phyloP scores from a whole-genome alignment of 2,329 filamentous ascomycete species.

The Neonectria magnoliae region DNA sequence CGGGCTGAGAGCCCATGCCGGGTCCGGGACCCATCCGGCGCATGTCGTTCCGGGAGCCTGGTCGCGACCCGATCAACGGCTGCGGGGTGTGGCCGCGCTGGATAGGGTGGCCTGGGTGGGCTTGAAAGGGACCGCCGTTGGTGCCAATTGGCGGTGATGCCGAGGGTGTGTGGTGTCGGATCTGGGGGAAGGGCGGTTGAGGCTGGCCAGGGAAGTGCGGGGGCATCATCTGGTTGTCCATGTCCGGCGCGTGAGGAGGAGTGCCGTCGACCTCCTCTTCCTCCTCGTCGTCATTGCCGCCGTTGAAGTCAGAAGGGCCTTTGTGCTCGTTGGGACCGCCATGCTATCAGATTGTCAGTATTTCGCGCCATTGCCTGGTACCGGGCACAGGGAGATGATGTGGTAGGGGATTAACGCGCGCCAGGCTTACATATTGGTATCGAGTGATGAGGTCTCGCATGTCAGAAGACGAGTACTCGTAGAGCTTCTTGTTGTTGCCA shows the following conservation, averaged over 20 bases:
- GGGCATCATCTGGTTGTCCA: constrained; percentile 71
- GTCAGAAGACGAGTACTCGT: constrained; percentile 94
- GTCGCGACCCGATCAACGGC: constrained; percentile 72
- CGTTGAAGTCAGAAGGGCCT: constrained; percentile 90
- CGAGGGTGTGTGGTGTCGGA: constrained; percentile 84
- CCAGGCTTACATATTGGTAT: constrained; percentile 84
- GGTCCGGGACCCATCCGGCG: constrained; percentile 80
- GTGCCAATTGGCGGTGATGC: constrained; percentile 83
- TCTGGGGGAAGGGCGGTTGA: constrained; percentile 75
- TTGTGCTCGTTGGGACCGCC: constrained; percentile 95
- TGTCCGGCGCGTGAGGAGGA: constrained; percentile 72
- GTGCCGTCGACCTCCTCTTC: constrained; percentile 77
- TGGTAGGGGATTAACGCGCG: constrained; percentile 9
- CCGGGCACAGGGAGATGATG: constrained; percentile 1
- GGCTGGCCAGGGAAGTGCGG: constrained; percentile 74
- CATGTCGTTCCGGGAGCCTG: constrained; percentile 80
- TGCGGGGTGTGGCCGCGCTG: constrained; percentile 83
- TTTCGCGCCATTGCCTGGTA: not conserved
- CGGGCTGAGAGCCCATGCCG: constrained; percentile 74
- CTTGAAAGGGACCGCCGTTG: constrained; percentile 77
- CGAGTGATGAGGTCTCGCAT: constrained; percentile 90
- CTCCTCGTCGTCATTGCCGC: constrained; percentile 86
- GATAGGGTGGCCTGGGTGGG: constrained; percentile 50
- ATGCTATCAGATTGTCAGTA: constrained; percentile 67
- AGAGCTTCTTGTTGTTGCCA: constrained; percentile 98